Conservation (phyloP, 2,329 filamentous ascomycete species). For the Cytospora paraplurivora region DNA sequence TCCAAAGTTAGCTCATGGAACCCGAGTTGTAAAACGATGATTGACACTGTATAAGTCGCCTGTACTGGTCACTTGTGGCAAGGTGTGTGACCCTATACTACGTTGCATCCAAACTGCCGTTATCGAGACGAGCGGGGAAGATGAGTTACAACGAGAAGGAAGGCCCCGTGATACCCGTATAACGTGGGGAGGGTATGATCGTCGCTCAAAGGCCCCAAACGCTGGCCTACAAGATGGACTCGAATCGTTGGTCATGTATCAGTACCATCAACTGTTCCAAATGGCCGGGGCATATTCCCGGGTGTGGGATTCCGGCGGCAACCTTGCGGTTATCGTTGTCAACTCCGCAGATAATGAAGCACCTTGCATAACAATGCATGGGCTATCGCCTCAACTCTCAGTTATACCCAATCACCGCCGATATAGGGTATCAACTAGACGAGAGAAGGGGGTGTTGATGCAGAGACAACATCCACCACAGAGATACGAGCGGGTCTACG, state of each 20-base stretch:
- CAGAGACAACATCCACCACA: background rate
- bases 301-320: constrained; percentile 14
- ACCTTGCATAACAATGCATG: constrained; percentile 16
- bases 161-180: constrained; percentile 13
- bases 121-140: constrained; percentile 11
- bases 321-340: background rate
- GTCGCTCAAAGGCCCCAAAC: background rate
- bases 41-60: too few relatives aligned
- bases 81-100: constrained; percentile 5
- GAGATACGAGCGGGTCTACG: constrained; percentile 21
- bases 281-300: background rate
- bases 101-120: constrained; percentile 10
- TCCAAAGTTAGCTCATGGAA: too few relatives aligned
- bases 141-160: background rate
- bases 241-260: background rate
- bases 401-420: constrained; percentile 9
- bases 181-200: constrained; percentile 12
- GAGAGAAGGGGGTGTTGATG: constrained; percentile 8
- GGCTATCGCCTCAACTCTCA: constrained; percentile 6
- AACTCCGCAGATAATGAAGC: constrained; percentile 1
- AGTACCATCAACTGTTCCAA: background rate
- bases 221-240: background rate
- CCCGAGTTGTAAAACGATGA: too few relatives aligned
- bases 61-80: too few relatives aligned
- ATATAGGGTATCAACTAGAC: constrained; percentile 10